phyloP scores from a whole-genome alignment of 768 basidiomycete species.

The Solioccasus polychromus region DNA sequence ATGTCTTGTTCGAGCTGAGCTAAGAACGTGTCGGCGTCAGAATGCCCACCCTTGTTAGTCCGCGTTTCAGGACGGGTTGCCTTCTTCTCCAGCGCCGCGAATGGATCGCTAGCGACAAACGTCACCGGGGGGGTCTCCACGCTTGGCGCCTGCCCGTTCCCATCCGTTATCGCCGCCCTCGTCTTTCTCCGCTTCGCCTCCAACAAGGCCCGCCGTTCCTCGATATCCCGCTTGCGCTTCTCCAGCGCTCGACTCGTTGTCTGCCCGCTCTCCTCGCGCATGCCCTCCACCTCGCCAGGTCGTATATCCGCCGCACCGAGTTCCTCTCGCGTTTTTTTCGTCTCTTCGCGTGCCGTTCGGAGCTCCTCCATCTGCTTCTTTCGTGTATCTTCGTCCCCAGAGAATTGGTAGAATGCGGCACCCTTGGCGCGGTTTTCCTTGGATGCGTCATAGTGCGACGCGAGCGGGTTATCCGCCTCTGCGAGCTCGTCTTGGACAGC shows the following conservation, averaged over 20 bases:
- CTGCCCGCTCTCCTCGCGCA: conserved; percentile 42
- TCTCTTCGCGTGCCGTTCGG: conserved; percentile 63
- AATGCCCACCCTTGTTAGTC: conserved; percentile 9
- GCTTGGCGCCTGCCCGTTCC: neutral
- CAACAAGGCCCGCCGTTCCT: conserved; percentile 56
- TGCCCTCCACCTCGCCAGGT: conserved; percentile 78
- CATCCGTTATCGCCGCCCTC: conserved; percentile 14
- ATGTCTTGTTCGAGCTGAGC: conserved; percentile 66
- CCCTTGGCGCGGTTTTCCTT: conserved; percentile 84
- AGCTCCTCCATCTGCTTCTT: conserved; percentile 82
- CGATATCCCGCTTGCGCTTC: conserved; percentile 72
- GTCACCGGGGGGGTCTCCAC: conserved; percentile 1
- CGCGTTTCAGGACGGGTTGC: conserved; percentile 26
- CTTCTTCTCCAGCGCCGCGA: conserved; percentile 46
- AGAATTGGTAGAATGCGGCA: conserved; percentile 92
- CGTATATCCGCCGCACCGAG: conserved; percentile 56
- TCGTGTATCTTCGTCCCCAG: conserved; percentile 77
- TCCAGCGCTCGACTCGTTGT: conserved; percentile 51
- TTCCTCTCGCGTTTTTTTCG: conserved; percentile 58
- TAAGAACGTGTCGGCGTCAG: conserved; percentile 59
- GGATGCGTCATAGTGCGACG: conserved; percentile 78
- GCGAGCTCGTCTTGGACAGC: conserved; percentile 68
- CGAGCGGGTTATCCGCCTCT: conserved; percentile 67
- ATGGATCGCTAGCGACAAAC: conserved; percentile 41
- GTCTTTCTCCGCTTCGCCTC: conserved; percentile 69